These are phyloP conservation scores for Backusella westeae DNA, from an alignment of 192 early-diverging fungal species.

Conservation along the genomic window DNA sequence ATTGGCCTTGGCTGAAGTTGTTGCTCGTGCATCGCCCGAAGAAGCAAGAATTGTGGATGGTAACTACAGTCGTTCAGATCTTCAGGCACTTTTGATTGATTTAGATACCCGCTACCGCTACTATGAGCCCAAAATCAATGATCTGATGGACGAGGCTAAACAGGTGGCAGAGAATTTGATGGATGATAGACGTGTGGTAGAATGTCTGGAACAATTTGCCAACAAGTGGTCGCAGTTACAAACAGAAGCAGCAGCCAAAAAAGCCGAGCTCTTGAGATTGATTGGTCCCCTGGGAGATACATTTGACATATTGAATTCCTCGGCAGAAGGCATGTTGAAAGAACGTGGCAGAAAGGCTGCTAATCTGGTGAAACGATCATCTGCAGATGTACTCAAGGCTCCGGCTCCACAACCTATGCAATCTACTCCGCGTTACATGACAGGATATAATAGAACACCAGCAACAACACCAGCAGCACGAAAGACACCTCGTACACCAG, in stretches of 20 bases:
- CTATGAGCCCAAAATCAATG: conserved; percentile 42
- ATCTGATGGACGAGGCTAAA: conserved; percentile 33
- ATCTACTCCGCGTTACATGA: conserved; percentile 14
- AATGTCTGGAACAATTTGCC: conserved; percentile 37
- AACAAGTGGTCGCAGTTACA: conserved; percentile 51
- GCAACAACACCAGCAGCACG: neutral
- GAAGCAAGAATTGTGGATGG: conserved; percentile 9
- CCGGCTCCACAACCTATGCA: conserved; percentile 10
- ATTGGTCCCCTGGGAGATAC: conserved; percentile 27
- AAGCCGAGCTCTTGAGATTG: conserved; percentile 31
- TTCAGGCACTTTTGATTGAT: conserved; percentile 41
- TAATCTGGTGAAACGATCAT: neutral
- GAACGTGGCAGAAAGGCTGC: conserved; percentile 11
- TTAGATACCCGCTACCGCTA: conserved; percentile 41
- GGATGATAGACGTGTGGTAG: conserved; percentile 44
- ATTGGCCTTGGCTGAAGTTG: conserved; percentile 34
- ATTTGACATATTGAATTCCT: conserved; percentile 2
- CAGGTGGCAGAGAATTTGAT: conserved; percentile 20
- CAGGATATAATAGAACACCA: neutral
- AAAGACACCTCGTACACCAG: neutral
- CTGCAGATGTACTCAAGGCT: neutral
- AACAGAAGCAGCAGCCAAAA: conserved; percentile 40
- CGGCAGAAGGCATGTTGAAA: neutral
- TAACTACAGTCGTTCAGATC: conserved; percentile 26
- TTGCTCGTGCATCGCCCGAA: conserved; percentile 26